A percentile compares a stretch with the other conserved stretches of the same genome.
Conservation (phyloP, 129 eudicot species). For the Chrysanthemum seticuspe region DNA sequence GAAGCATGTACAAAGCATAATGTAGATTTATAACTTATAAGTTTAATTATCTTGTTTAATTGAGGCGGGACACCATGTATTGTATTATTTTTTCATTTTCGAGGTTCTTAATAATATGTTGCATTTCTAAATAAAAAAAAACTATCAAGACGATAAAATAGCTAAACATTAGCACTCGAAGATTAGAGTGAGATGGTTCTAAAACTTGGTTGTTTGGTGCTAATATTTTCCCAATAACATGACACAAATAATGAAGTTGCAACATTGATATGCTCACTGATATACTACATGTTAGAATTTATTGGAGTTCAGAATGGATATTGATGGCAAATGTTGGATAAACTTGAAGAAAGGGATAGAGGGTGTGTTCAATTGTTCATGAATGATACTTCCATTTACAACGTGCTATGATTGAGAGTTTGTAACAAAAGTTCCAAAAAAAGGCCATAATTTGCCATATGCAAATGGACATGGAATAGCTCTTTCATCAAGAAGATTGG, state of each 20-base stretch:
- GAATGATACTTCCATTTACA: constrained; percentile 10
- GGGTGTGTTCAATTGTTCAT: constrained; percentile 15
- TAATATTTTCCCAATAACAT: too few species aligned
- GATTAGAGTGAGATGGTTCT: too few species aligned
- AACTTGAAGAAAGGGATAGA: constrained; percentile 15
- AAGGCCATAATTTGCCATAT: constrained; percentile 31
- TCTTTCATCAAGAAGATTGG: constrained; percentile 41
- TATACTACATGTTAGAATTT: background rate
- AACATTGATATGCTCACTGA: background rate
- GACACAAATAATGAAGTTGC: background rate
- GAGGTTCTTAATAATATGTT: too few species aligned
- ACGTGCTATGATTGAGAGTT: constrained; percentile 16
- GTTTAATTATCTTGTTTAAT: too few species aligned
- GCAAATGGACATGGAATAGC: constrained; percentile 31
- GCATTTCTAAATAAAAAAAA: too few species aligned
- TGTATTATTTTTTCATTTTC: too few species aligned
- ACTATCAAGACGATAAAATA: too few species aligned
- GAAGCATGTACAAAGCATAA: too few species aligned
- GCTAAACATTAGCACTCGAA: too few species aligned
- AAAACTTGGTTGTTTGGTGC: too few species aligned
- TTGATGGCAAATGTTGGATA: constrained; percentile 22
- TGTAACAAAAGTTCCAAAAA: constrained; percentile 29
- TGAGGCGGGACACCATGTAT: too few species aligned
- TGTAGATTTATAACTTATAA: too few species aligned
- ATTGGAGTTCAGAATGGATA: background rate